These are phyloP conservation scores for Saccharomycopsis amapae DNA, from an alignment of 805 yeast genomes.

Conservation along the genomic window DNA sequence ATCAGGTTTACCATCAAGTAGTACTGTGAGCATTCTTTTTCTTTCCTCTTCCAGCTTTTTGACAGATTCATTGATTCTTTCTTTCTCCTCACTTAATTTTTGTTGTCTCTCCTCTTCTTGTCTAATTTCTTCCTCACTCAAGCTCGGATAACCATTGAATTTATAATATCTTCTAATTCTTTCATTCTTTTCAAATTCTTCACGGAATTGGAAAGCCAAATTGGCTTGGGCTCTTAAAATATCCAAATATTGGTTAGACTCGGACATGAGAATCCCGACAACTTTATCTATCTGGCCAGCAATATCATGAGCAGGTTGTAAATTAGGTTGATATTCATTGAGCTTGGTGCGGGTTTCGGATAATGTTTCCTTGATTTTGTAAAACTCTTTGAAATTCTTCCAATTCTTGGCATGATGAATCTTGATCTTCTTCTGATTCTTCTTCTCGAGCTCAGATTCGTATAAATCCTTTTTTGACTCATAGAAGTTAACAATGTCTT, in stretches of 20 bases:
- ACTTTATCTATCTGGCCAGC: conserved; percentile 29
- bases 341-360: conserved; percentile 8
- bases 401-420: conserved; percentile 16
- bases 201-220: conserved; percentile 48
- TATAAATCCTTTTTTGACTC: conserved; percentile 28
- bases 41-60: conserved; percentile 1
- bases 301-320: conserved; percentile 6
- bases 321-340: conserved; percentile 6
- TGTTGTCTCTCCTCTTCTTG: conserved; percentile 23
- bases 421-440: conserved; percentile 5
- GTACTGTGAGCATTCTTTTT: conserved; percentile 19
- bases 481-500: conserved; percentile 14
- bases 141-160: conserved; percentile 15
- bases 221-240: conserved; percentile 53
- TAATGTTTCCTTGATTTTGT: conserved; percentile 32
- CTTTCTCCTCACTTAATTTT: conserved; percentile 32
- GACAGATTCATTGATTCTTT: conserved; percentile 23
- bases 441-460: conserved; percentile 26
- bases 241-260: conserved; percentile 54
- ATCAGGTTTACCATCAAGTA: conserved; percentile 47
- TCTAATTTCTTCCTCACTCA: conserved; percentile 22
- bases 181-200: conserved; percentile 33
- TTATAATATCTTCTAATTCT: conserved; percentile 19
- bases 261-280: conserved; percentile 44
- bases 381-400: conserved; percentile 18